Conservation (phyloP, 129 eudicot species). For the Centaurea solstitialis region DNA sequence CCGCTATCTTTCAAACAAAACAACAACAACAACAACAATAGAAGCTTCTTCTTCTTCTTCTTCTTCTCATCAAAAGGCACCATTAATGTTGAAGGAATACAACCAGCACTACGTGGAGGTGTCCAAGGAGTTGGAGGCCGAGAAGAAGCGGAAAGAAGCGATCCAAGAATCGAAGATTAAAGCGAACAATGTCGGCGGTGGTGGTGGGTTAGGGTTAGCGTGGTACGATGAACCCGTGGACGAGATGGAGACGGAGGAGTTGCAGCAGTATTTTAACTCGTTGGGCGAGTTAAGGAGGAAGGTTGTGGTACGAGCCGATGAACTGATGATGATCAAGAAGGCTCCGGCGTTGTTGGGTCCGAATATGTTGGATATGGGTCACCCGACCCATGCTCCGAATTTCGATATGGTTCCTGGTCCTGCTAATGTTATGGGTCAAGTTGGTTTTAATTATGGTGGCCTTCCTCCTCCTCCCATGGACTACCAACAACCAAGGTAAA, state of each 20-base stretch:
- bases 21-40: background rate
- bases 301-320: conserved; percentile 31
- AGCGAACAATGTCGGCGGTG: background rate
- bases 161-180: background rate
- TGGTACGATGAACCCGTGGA: conserved; percentile 24
- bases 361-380: background rate
- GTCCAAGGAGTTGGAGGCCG: conserved; percentile 24
- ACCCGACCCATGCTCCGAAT: background rate
- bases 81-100: conserved; percentile 2
- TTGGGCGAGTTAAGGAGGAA: conserved; percentile 29
- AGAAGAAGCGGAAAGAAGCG: conserved; percentile 13
- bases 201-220: background rate
- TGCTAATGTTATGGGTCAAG: background rate
- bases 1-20: background rate
- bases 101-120: conserved; percentile 28
- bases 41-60: background rate
- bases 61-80: background rate
- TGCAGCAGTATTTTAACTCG: conserved; percentile 17
- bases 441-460: conserved; percentile 1
- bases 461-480: background rate
- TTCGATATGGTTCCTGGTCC: background rate
- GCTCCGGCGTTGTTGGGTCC: conserved; percentile 15
- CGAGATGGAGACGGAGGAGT: conserved; percentile 18
- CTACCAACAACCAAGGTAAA: background rate
- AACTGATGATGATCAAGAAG: conserved; percentile 29